A percentile compares a stretch with the other conserved stretches of the same genome.
These are phyloP conservation scores for Kazachstania africana DNA, from an alignment of 805 yeast genomes.

Conservation along the genomic window DNA sequence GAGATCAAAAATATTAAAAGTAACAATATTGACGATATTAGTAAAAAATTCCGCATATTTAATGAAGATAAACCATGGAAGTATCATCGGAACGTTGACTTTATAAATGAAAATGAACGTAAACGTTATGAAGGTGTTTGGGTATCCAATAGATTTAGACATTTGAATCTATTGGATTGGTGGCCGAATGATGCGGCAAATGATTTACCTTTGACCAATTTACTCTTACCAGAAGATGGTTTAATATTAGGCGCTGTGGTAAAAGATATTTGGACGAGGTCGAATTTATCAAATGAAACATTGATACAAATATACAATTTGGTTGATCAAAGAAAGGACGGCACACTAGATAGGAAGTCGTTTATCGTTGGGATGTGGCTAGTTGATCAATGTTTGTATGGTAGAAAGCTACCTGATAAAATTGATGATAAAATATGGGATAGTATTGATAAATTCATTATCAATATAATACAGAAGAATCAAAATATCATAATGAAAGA, in stretches of 20 bases:
- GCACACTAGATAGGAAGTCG: slow-evolving; percentile 66
- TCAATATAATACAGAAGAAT: background rate
- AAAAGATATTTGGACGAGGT: slow-evolving; percentile 68
- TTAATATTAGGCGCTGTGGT: slow-evolving; percentile 41
- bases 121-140: slow-evolving; percentile 89
- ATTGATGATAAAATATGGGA: slow-evolving; percentile 69
- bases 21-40: no score
- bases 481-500: background rate
- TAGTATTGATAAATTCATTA: slow-evolving; percentile 38
- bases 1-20: no score
- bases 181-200: slow-evolving; percentile 9
- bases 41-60: no score
- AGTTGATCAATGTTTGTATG: slow-evolving; percentile 91
- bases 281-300: slow-evolving; percentile 54
- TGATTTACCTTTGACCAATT: slow-evolving; percentile 2
- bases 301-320: slow-evolving; percentile 56
- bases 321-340: slow-evolving; percentile 57
- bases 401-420: slow-evolving; percentile 70
- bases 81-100: slow-evolving; percentile 51
- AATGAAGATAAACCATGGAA: slow-evolving; percentile 94
- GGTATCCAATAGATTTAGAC: slow-evolving; percentile 74
- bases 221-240: slow-evolving; percentile 25
- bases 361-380: slow-evolving; percentile 97
- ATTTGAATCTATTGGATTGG: slow-evolving; percentile 32
- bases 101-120: slow-evolving; percentile 52